These are phyloP conservation scores for Xerocomellus chrysenteron DNA, from an alignment of 768 basidiomycete genomes.

Conservation along the genomic window DNA sequence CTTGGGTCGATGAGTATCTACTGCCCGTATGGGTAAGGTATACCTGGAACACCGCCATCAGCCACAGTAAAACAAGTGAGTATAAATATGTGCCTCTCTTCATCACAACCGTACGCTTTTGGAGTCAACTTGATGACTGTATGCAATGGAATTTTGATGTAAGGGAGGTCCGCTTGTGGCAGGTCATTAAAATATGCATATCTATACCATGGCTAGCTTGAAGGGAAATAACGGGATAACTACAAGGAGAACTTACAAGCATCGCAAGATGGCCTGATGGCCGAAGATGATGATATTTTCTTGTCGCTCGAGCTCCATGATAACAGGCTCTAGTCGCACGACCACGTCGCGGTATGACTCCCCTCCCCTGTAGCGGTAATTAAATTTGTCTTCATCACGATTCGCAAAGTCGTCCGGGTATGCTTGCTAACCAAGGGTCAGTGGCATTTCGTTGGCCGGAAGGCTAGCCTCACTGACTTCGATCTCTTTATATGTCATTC, in stretches of 20 bases:
- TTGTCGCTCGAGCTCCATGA: slow-evolving; percentile 98
- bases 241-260: slow-evolving; percentile 49
- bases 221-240: neutral
- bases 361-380: slow-evolving; percentile 95
- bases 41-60: slow-evolving; percentile 51
- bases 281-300: slow-evolving; percentile 97
- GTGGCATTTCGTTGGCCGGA: neutral
- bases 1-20: slow-evolving; percentile 87
- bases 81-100: slow-evolving; percentile 66
- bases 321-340: slow-evolving; percentile 91
- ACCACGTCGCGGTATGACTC: slow-evolving; percentile 99
- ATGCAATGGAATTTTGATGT: slow-evolving; percentile 96
- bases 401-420: slow-evolving; percentile 99
- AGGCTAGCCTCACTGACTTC: slow-evolving; percentile 54
- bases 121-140: slow-evolving; percentile 98
- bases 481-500: slow-evolving; percentile 99
- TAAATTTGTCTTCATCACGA: slow-evolving; percentile 99
- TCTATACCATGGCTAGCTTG: slow-evolving; percentile 37
- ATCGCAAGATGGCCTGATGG: slow-evolving; percentile 89
- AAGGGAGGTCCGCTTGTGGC: slow-evolving; percentile 91
- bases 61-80: neutral
- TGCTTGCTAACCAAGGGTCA: slow-evolving; percentile 53
- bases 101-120: slow-evolving; percentile 97
- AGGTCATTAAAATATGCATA: slow-evolving; percentile 97
- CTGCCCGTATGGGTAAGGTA: slow-evolving; percentile 85